phyloP scores from a whole-genome alignment of 768 basidiomycete species.

The Agrocybe pediades region DNA sequence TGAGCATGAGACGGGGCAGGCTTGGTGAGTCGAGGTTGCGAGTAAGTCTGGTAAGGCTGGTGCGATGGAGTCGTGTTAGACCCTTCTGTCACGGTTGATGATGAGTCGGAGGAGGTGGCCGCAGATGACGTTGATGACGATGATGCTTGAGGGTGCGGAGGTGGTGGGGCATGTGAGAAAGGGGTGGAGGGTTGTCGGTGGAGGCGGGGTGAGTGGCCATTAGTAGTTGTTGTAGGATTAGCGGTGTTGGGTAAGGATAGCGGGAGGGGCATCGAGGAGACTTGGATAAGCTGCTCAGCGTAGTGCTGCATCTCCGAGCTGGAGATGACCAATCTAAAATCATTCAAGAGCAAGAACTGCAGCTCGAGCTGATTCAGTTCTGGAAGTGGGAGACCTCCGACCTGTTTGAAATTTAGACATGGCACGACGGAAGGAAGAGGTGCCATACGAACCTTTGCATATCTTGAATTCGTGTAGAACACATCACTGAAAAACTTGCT shows the following conservation, averaged over 20 bases:
- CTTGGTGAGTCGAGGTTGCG: not conserved
- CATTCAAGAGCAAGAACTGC: slow-evolving; percentile 94
- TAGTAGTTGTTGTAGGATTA: too few relatives aligned
- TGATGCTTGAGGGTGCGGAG: slow-evolving; percentile 5
- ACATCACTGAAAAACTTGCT: slow-evolving; percentile 99
- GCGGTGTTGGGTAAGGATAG: slow-evolving; percentile 1
- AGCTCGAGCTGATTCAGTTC: slow-evolving; percentile 97
- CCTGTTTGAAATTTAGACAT: slow-evolving; percentile 44
- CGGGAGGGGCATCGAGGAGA: slow-evolving; percentile 31
- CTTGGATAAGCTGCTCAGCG: slow-evolving; percentile 84
- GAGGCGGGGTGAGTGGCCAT: slow-evolving; percentile 10
- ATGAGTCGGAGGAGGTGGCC: slow-evolving; percentile 1
- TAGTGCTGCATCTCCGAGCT: slow-evolving; percentile 93
- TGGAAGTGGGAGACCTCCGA: slow-evolving; percentile 90
- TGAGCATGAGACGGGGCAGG: not conserved
- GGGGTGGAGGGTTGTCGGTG: slow-evolving; percentile 6
- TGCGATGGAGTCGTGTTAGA: not conserved
- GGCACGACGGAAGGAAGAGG: not conserved
- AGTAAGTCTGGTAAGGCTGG: not conserved
- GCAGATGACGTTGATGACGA: too few relatives aligned
- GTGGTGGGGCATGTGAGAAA: not conserved
- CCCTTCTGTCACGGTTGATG: not conserved
- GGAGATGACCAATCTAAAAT: slow-evolving; percentile 88
- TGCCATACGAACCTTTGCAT: slow-evolving; percentile 86
- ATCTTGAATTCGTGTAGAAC: slow-evolving; percentile 98